Base-by-base conservation (phyloP, 805 yeast species). In the Kodamaea nitidulidarum region DNA sequence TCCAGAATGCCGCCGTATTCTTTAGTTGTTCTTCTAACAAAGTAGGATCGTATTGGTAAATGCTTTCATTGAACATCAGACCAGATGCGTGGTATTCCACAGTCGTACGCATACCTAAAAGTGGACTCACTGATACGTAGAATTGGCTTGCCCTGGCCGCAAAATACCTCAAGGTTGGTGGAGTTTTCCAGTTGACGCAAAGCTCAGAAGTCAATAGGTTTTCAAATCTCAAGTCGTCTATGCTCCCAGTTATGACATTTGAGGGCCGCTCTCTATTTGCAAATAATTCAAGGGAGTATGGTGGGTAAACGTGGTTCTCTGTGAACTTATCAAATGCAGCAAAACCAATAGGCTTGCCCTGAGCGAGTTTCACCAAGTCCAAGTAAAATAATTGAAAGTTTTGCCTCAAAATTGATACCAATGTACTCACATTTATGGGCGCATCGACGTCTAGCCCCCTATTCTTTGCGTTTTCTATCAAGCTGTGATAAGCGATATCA, bases 141-240 rank as follows among this genome's bases (percentile, higher is more conserved):
- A 76, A 49, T 46, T 79, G 82, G 1, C 80, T 65, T 7, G 73
- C 50, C 40, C 87, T 61, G 1, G 75, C 72, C 0, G 84, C 75
- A 41, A 84, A 65, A 45, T 75, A 75, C 37, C 78, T 56, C 15
- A 78, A 54, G 0, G 88, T 81, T 14, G 79, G 66, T 1, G 84
- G 78, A 2, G 38, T 60, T 34, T 57, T 50, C 88, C 88, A 82
- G 2, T 40, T 31, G 24, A 60, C 45, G 26, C 34, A 15, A 6
- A 39, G 25, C 27, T 39, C 35, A 4, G 27, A 15, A n/a, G 38
- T 35, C 15, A 35, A 20, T 8, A 20, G 8, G 7, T 5, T 20
- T 6, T 20, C 22, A 8, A 20, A 20, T 20, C 7, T 11, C 15
- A 50, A 39, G 8, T 47, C 46, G 7, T 46, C 48, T 15, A 27